These are phyloP conservation scores for Boletus rubropictus DNA, from an alignment of 768 basidiomycete genomes.

Conservation along the genomic window DNA sequence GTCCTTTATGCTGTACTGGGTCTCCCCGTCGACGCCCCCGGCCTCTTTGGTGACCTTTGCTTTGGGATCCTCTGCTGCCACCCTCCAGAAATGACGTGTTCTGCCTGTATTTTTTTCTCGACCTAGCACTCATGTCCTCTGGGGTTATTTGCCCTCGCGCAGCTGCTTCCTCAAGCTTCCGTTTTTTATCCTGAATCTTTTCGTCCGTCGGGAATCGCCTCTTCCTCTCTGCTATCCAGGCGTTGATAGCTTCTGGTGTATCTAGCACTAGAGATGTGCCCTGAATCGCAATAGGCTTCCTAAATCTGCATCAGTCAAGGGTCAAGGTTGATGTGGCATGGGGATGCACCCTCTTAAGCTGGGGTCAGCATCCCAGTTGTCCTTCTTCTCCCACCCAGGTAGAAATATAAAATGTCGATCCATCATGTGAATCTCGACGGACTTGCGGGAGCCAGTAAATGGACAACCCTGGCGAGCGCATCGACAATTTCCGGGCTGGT, in stretches of 20 bases:
- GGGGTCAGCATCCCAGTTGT: conserved; percentile 79
- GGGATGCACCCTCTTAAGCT: conserved; percentile 64
- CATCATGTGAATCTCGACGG: conserved; percentile 80
- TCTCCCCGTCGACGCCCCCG: conserved; percentile 27
- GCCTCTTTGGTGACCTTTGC: conserved; percentile 23
- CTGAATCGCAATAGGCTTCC: conserved; percentile 68
- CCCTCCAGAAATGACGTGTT: conserved; percentile 8
- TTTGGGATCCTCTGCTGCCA: neutral
- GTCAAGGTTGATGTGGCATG: neutral
- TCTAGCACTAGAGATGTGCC: conserved; percentile 76
- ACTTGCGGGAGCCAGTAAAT: conserved; percentile 64
- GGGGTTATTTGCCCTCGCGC: conserved; percentile 70
- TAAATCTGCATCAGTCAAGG: conserved; percentile 26
- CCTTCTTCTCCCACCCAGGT: conserved; percentile 57
- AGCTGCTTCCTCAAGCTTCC: conserved; percentile 70
- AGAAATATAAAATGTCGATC: conserved; percentile 85
- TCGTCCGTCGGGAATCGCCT: conserved; percentile 73
- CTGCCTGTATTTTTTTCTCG: conserved; percentile 40
- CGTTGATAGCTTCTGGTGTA: conserved; percentile 72
- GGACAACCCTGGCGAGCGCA: conserved; percentile 61
- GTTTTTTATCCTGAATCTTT: conserved; percentile 74
- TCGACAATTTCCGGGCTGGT: conserved; percentile 53
- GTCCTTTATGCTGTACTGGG: neutral
- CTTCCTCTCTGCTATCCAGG: conserved; percentile 87
- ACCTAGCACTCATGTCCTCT: conserved; percentile 38